Evolutionary conservation across 192 early-diverging fungal species (phyloP), one percentile per base, ranked within the genome.

Genomic region (Backusella morwellensis): DNA sequence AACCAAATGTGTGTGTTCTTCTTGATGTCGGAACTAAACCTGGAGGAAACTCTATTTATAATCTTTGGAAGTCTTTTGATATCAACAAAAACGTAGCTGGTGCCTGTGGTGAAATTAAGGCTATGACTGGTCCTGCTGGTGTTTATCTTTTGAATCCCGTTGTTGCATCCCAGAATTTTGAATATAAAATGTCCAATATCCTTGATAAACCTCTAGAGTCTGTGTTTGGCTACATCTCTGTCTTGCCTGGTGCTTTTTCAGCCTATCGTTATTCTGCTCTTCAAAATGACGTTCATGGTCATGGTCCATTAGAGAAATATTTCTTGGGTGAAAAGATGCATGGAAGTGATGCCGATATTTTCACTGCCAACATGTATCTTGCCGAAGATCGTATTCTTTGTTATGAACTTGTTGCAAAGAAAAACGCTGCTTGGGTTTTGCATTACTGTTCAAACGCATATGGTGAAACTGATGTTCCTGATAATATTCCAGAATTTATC

Each of bases 211-310:
- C 93, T 35, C 85, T 94, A 56, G 94, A 95, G 78, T 95, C 93
- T 19, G 91, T 96, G 19, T 97, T 96, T 88, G 97, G 97, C 35
- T 96, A 96, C 85, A 98, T 98, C 71, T 94, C 95, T 0, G 97
- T 97, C 68, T 87, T 98, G 6, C 97, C 97, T 8, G 93, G 94
- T 78, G 93, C 93, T 2, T 95, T 95, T 63, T 92, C 90, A 17
- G 94, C 94, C 4, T 95, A 95, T 76, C 90, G 94, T 14, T 95
- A 91, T 71, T 50, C 52, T 19, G 94, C 94, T 29, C 80, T 95
- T n/a, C 88, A 88, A 68, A 88, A 91, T 29, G 88, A 86, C 44
- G 71, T 68, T 8, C 83, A 81, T 19, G 86, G 86, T 6, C 79
- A 84, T 42, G 88, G 88, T 36, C 94, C 94, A 0, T 80, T 95